Conservation (phyloP, 2,329 filamentous ascomycete genomes). For the Didymella lethalis region DNA sequence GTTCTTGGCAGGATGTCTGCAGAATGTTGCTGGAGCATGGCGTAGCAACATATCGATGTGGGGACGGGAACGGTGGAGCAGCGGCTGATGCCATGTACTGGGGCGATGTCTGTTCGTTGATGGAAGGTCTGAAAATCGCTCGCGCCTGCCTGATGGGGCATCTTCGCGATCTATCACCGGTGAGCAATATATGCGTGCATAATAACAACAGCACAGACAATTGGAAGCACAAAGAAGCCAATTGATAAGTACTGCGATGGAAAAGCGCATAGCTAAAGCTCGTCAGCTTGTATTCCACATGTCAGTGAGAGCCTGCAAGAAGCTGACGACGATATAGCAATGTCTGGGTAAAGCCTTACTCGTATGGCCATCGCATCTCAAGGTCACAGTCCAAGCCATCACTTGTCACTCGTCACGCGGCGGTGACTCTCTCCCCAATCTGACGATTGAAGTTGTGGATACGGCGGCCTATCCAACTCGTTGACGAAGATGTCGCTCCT, state of each 20-base stretch:
- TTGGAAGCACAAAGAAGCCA: neutral
- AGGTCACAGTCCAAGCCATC: neutral
- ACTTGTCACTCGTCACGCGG: neutral
- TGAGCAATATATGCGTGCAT: neutral
- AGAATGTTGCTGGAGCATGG: neutral
- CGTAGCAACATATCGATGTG: neutral
- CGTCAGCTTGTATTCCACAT: neutral
- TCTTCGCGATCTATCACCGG: neutral
- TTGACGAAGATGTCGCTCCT: constrained; percentile 45
- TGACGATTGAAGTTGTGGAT: neutral
- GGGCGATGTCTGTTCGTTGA: neutral
- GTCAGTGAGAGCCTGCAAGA: neutral
- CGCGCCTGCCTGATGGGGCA: neutral
- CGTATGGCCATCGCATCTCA: neutral
- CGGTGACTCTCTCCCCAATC: neutral
- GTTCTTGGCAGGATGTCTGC: constrained; percentile 10
- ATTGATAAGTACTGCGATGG: neutral
- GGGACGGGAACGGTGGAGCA: neutral
- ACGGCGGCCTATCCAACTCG: constrained; percentile 31
- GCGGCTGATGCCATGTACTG: neutral
- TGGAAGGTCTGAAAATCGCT: neutral
- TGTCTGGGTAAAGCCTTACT: neutral
- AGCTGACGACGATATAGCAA: neutral
- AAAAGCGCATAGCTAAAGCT: neutral
- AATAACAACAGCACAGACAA: neutral